Evolutionary conservation across 768 basidiomycete species (phyloP).

Genomic region (Tulasnella sp.): DNA sequence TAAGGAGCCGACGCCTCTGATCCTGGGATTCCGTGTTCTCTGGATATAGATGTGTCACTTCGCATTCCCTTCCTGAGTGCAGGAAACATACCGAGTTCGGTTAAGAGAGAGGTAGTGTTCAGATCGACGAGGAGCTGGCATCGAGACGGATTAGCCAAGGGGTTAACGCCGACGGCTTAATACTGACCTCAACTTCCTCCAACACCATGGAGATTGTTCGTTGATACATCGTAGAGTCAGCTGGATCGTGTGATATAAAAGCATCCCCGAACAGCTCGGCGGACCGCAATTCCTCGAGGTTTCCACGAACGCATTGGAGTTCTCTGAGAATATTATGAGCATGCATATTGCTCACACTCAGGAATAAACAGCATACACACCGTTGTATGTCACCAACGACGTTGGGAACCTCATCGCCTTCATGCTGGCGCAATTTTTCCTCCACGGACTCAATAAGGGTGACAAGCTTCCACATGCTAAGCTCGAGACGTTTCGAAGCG

Average conservation of each 20-base stretch:
- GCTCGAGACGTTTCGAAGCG: background rate
- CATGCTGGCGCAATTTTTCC: background rate
- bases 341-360: no score
- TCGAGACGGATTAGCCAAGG: background rate
- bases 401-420: background rate
- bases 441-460: background rate
- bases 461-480: background rate
- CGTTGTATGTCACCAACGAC: background rate
- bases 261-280: background rate
- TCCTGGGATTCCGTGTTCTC: background rate
- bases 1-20: background rate
- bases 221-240: background rate
- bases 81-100: background rate
- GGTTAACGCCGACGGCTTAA: background rate
- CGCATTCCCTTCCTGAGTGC: background rate
- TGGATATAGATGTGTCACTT: background rate
- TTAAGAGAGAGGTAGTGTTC: background rate
- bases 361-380: background rate
- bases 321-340: no score
- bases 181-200: background rate
- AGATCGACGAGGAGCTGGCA: background rate
- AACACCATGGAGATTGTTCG: background rate
- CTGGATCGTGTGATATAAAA: background rate
- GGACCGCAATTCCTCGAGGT: background rate
- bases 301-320: background rate